Conservation (phyloP, 2,329 filamentous ascomycete genomes). For the Davidsoniella virescens region DNA sequence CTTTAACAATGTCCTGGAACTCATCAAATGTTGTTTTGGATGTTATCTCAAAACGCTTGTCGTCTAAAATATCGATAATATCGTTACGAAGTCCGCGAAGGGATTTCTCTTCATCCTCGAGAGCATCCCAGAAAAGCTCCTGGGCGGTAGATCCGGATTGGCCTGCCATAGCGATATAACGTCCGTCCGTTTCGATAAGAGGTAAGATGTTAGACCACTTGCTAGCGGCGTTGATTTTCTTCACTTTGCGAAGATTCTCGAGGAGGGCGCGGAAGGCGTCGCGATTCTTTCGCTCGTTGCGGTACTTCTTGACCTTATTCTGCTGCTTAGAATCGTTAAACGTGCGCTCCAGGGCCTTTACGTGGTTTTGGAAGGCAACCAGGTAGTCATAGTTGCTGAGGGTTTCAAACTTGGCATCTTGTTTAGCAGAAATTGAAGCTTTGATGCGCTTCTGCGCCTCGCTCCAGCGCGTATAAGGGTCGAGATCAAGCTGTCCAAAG, state of each 20-base stretch:
- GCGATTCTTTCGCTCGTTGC: slow-evolving; percentile 71
- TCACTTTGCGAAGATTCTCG: slow-evolving; percentile 52
- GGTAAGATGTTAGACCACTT: slow-evolving; percentile 78
- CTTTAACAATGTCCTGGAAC: slow-evolving; percentile 66
- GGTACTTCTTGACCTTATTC: slow-evolving; percentile 64
- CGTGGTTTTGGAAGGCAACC: slow-evolving; percentile 85
- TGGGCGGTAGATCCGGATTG: slow-evolving; percentile 72
- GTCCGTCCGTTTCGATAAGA: slow-evolving; percentile 60
- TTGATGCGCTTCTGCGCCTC: slow-evolving; percentile 67
- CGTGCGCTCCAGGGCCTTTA: slow-evolving; percentile 76
- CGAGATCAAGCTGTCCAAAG: slow-evolving; percentile 63
- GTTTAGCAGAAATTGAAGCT: slow-evolving; percentile 27
- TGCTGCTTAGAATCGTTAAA: slow-evolving; percentile 86
- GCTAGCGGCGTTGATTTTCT: slow-evolving; percentile 73
- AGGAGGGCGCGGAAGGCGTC: slow-evolving; percentile 67
- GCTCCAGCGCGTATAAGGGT: slow-evolving; percentile 88
- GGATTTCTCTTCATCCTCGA: slow-evolving; percentile 87
- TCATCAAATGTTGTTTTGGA: slow-evolving; percentile 76
- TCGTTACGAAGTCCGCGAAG: slow-evolving; percentile 67
- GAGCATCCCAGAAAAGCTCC: slow-evolving; percentile 87
- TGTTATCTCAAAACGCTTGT: slow-evolving; percentile 82
- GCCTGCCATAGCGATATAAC: slow-evolving; percentile 70
- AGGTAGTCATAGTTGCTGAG: slow-evolving; percentile 82
- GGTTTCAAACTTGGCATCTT: slow-evolving; percentile 69
- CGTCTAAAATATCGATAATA: slow-evolving; percentile 76